phyloP scores from a whole-genome alignment of 192 early-diverging fungal genomes.

The Chytriomyces confervae region DNA sequence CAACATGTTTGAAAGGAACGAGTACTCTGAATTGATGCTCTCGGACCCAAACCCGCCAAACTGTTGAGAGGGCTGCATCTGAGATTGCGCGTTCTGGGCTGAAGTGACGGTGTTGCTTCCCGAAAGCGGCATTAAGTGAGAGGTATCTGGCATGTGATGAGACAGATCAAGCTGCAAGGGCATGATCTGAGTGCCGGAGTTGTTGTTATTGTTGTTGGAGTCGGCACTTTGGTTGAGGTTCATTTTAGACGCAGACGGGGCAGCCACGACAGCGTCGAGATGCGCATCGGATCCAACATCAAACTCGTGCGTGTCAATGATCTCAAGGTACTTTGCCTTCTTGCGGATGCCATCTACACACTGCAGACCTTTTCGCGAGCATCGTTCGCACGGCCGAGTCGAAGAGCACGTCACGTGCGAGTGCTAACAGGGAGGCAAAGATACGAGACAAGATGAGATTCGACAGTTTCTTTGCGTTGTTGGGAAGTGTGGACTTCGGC shows the following conservation, averaged over 20 bases:
- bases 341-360: conserved; percentile 88
- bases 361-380: conserved; percentile 79
- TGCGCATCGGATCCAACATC: not conserved
- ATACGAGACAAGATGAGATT: no score
- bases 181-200: not conserved
- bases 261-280: not conserved
- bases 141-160: not conserved
- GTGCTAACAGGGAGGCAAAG: not conserved
- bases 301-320: conserved; percentile 32
- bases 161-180: conserved; percentile 14
- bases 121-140: not conserved
- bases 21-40: conserved; percentile 86
- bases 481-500: not conserved
- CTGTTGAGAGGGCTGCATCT: conserved; percentile 15
- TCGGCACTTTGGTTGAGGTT: conserved; percentile 38
- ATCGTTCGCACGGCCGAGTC: conserved; percentile 81
- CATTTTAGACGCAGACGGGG: not conserved
- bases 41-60: conserved; percentile 84
- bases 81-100: not conserved
- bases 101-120: not conserved
- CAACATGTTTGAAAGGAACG: conserved; percentile 86
- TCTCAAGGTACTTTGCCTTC: conserved; percentile 90
- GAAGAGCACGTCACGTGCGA: conserved; percentile 31
- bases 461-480: no score
- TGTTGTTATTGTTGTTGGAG: conserved; percentile 11